Base-by-base conservation (phyloP, 225 moss, liverwort and hornwort species). In the Sphagnum tenellum region DNA sequence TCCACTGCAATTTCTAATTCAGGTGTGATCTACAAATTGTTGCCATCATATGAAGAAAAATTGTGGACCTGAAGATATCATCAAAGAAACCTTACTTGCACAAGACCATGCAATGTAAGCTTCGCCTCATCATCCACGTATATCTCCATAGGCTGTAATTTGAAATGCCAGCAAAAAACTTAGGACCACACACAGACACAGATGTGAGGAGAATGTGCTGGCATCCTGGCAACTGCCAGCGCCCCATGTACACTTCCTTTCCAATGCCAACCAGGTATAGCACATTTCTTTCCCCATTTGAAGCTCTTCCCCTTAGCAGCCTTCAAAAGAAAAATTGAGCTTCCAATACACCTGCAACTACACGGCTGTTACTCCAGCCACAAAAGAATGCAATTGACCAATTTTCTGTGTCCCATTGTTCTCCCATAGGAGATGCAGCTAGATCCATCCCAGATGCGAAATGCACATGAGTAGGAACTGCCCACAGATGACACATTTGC, bases 71-170 rank as follows among this genome's bases (percentile, higher is more conserved):
- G 47, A 44, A 14, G 64, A 29, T 50, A 52, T 9, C 6, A 5
- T 52, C 7, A 52, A 52, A n/a, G 59, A 67, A 48, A 12, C 54
- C 54, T 52, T 78, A 85, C 85, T 75, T 86, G 86, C 59, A 86
- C 86, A 49, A 86, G 70, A 4, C 86, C 86, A 55, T 86, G 86
- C 58, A 86, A 71, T 8, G 86, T 86, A 70, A 86, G 77, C 71
- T 86, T 86, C 67, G 86, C 86, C 65, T 86, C 86, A 61, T 86
- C 86, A 70, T 86, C 86, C 48, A 86, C 86, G 63, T 86, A 86
- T 56, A 86, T 86, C 86, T 86, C 86, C 86, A 86, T 82, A 12
- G 86, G 86, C 85, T 85, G 81, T 72, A 9, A 70, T 69, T 70
- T 63, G 67, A 55, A 76, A 64, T 69, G 72, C 67, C 75, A 80